phyloP scores from a whole-genome alignment of 139 green algal genomes.

The Marvania coccoides region DNA sequence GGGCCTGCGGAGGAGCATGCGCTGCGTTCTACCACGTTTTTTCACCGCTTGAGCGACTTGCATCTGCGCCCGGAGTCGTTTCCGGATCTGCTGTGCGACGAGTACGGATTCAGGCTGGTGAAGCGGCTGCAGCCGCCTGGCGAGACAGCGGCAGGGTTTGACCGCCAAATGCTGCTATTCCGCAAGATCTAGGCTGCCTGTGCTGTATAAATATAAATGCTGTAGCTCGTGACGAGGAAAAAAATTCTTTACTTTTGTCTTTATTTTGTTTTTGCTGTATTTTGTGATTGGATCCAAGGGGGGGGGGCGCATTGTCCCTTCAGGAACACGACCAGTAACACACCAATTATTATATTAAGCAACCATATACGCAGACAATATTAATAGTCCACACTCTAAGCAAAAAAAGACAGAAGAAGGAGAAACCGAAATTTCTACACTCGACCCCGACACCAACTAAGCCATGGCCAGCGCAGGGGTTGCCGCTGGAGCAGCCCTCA shows the following conservation, averaged over 20 bases:
- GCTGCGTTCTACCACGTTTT: not conserved
- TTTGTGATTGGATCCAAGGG: too few species aligned
- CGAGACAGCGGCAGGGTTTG: conserved; percentile 21
- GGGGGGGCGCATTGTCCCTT: too few species aligned
- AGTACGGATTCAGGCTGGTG: conserved; percentile 58
- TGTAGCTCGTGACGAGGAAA: too few species aligned
- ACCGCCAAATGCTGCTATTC: conserved; percentile 36
- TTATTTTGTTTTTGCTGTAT: too few species aligned
- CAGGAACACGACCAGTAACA: not conserved
- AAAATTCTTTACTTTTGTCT: too few species aligned
- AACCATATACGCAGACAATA: not conserved
- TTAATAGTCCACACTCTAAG: not conserved
- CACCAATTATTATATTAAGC: not conserved
- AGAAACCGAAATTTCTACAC: not conserved
- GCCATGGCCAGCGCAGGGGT: not conserved
- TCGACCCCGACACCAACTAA: not conserved
- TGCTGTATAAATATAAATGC: too few species aligned
- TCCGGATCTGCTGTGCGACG: conserved; percentile 25
- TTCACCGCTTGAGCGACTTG: conserved; percentile 28
- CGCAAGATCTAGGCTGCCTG: conserved; percentile 8
- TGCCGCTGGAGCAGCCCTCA: not conserved
- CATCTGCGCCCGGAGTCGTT: conserved; percentile 59
- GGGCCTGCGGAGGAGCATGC: not conserved
- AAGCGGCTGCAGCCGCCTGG: conserved; percentile 21
- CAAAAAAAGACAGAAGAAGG: not conserved